Evolutionary conservation across 768 basidiomycete species (phyloP).

Genomic region (Mycena capillaripes): DNA sequence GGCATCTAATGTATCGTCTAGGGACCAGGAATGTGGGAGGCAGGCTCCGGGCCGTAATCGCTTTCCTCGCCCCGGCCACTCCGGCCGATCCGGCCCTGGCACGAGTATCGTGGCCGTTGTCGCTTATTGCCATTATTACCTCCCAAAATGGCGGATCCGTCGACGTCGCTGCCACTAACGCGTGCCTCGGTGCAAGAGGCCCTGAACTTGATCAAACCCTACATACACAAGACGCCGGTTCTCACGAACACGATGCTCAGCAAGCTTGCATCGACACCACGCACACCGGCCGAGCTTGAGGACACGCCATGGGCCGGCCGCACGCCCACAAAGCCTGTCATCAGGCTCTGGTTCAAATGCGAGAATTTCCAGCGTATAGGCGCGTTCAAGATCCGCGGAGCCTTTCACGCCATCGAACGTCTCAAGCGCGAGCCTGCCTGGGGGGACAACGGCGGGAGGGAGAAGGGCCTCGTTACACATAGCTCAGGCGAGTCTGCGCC

Average conservation of each 20-base stretch:
- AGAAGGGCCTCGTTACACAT: constrained; percentile 32
- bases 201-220: background rate
- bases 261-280: constrained; percentile 24
- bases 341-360: constrained; percentile 33
- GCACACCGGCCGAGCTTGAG: constrained; percentile 9
- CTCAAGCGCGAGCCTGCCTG: constrained; percentile 20
- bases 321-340: constrained; percentile 17
- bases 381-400: constrained; percentile 34
- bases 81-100: too few species aligned
- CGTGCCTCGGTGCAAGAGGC: constrained; percentile 25
- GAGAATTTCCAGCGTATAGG: constrained; percentile 34
- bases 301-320: constrained; percentile 19
- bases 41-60: too few species aligned
- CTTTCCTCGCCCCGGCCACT: too few species aligned
- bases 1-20: too few species aligned
- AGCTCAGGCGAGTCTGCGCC: constrained; percentile 20
- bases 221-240: constrained; percentile 33
- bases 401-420: constrained; percentile 31
- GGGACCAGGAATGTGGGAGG: too few species aligned
- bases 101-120: too few species aligned
- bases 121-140: background rate
- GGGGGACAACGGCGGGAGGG: constrained; percentile 20
- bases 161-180: constrained; percentile 25
- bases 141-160: constrained; percentile 32
- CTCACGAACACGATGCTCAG: constrained; percentile 20